Percentiles rank a stretch among this genome's conserved stretches.
phyloP scores from a whole-genome alignment of 805 yeast genomes.

The Pichia californica region DNA sequence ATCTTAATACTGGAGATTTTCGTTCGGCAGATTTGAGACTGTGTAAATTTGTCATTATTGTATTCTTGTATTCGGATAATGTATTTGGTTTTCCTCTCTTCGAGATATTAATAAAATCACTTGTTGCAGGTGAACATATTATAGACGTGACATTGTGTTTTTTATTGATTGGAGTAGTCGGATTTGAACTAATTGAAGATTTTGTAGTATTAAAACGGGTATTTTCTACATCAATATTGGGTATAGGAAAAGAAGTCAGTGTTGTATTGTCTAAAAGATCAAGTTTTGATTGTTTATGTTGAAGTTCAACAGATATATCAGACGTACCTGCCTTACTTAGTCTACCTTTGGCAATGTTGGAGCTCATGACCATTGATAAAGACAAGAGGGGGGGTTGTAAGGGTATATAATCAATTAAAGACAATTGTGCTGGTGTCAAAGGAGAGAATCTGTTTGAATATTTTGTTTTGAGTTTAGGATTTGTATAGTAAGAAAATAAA shows the following conservation, averaged over 20 bases:
- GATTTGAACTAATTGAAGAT: too few species aligned
- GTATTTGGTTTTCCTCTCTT: neutral
- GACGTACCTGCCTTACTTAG: neutral
- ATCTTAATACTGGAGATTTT: neutral
- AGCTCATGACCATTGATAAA: neutral
- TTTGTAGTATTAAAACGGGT: too few species aligned
- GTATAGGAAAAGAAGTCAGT: conserved; percentile 4
- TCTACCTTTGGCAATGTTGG: neutral
- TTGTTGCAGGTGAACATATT: neutral
- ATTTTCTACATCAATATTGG: neutral
- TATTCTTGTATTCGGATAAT: neutral
- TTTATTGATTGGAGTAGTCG: neutral
- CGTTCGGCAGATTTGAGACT: neutral
- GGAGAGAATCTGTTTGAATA: too few species aligned
- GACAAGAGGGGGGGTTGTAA: neutral
- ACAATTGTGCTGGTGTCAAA: too few species aligned
- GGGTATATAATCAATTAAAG: too few species aligned
- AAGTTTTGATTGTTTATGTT: conserved; percentile 3
- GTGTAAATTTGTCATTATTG: neutral
- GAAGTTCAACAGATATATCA: neutral
- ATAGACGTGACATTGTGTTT: too few species aligned
- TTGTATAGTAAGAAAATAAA: too few species aligned
- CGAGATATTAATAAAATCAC: neutral
- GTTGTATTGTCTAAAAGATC: conserved; percentile 3
- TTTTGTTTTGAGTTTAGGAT: too few species aligned